Evolutionary conservation across 139 green algal species (phyloP).

Genomic region (Marvania coccoides): DNA sequence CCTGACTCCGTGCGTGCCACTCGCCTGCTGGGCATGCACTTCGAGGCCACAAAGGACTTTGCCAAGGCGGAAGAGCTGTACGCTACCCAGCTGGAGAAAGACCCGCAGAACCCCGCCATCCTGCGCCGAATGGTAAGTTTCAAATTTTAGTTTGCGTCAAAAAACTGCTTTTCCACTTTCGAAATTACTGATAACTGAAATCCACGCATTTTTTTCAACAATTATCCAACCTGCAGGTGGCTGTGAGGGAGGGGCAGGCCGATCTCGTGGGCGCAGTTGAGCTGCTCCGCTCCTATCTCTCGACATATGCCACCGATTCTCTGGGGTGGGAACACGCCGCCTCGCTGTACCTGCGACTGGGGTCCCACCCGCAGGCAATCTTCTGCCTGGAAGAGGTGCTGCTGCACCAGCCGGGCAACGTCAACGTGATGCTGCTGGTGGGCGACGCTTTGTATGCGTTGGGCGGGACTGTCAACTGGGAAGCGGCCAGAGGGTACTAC

Average conservation of each 20-base stretch:
- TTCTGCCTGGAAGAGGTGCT: constrained; percentile 86
- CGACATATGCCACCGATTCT: constrained; percentile 52
- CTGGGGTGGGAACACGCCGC: constrained; percentile 79
- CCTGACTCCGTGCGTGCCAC: constrained; percentile 46
- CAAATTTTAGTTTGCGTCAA: no score
- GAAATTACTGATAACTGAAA: neutral
- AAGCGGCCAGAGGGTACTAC: constrained; percentile 63
- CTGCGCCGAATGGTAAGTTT: constrained; percentile 58
- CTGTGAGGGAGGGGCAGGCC: constrained; percentile 43
- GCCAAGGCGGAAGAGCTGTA: constrained; percentile 48
- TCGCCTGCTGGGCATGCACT: constrained; percentile 69
- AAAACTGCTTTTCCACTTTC: neutral
- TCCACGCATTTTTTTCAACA: neutral
- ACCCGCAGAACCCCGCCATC: constrained; percentile 41
- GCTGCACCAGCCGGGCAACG: constrained; percentile 45
- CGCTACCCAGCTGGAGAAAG: constrained; percentile 37
- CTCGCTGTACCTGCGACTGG: constrained; percentile 69
- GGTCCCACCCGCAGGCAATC: constrained; percentile 62
- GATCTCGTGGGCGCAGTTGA: constrained; percentile 46
- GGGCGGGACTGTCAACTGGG: constrained; percentile 32
- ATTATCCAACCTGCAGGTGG: constrained; percentile 32
- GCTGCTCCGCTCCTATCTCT: constrained; percentile 57
- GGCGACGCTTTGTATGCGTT: constrained; percentile 75
- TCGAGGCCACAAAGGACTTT: constrained; percentile 39
- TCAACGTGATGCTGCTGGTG: constrained; percentile 46